A percentile compares a stretch with the other conserved stretches of the same genome.
These are phyloP conservation scores for Irpex lacteus DNA, from an alignment of 1,284 basidiomycete species.

Conservation along the genomic window DNA sequence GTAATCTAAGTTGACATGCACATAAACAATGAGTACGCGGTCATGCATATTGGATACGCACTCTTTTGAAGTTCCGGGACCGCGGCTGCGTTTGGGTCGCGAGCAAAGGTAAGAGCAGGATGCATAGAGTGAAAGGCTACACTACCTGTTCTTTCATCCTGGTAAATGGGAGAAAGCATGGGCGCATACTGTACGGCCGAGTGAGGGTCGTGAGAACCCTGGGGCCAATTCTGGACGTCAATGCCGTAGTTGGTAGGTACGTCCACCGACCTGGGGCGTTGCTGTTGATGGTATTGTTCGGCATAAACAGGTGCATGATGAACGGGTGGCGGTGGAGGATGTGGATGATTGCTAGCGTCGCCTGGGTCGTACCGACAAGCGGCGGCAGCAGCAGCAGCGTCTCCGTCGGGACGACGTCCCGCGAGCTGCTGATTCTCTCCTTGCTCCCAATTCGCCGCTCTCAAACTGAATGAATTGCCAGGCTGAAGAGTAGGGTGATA, in stretches of 20 bases:
- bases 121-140: constrained; percentile 3
- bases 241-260: constrained; percentile 28
- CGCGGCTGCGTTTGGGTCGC: constrained; percentile 17
- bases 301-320: constrained; percentile 21
- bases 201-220: constrained; percentile 24
- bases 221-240: constrained; percentile 23
- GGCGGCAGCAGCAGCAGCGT: constrained; percentile 9
- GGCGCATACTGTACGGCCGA: constrained; percentile 33
- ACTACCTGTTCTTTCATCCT: constrained; percentile 43
- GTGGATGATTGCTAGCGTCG: not conserved
- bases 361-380: constrained; percentile 22
- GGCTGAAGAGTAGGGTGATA: constrained; percentile 28
- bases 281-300: constrained; percentile 18
- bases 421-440: constrained; percentile 19
- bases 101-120: constrained; percentile 5
- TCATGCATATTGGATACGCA: constrained; percentile 12
- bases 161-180: constrained; percentile 39
- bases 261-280: constrained; percentile 20
- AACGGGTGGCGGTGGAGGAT: constrained; percentile 15
- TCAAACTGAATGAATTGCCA: constrained; percentile 35
- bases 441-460: constrained; percentile 43
- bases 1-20: constrained; percentile 10
- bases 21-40: constrained; percentile 3
- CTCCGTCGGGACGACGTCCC: constrained; percentile 17
- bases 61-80: constrained; percentile 18